Conservation (phyloP, 176 grass and related monocot genomes). For the Oryza nivara region DNA sequence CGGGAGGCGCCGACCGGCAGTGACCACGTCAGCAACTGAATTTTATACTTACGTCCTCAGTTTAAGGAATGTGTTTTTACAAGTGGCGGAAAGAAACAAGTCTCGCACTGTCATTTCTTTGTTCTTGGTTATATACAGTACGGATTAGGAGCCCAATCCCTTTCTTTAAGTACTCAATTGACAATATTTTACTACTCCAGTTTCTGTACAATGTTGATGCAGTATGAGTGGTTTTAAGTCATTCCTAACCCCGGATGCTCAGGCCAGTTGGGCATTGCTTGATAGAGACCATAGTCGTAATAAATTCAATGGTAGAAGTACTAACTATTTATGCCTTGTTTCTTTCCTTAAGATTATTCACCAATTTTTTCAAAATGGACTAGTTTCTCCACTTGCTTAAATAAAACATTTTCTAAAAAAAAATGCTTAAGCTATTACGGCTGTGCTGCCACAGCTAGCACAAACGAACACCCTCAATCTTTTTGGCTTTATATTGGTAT, state of each 20-base stretch:
- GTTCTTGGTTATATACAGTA: not conserved
- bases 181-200: not conserved
- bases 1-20: not conserved
- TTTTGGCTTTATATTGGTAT: too few species aligned
- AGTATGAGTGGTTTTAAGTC: not conserved
- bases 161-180: not conserved
- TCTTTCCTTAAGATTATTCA: too few species aligned
- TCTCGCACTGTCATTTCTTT: not conserved
- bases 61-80: constrained; percentile 33
- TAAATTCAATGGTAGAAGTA: too few species aligned
- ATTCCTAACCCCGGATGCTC: not conserved
- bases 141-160: constrained; percentile 12
- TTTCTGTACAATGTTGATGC: not conserved
- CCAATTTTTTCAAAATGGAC: too few species aligned
- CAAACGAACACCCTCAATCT: too few species aligned
- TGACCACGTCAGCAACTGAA: not conserved
- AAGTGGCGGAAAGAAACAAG: not conserved
- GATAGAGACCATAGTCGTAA: too few species aligned
- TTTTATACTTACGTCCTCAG: not conserved
- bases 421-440: too few species aligned
- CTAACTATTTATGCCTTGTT: too few species aligned
- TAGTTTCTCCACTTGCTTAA: too few species aligned
- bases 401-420: too few species aligned
- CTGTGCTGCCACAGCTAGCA: too few species aligned
- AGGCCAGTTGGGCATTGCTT: too few species aligned